phyloP scores from a whole-genome alignment of 805 yeast species.

The Wickerhamomyces chambardii region DNA sequence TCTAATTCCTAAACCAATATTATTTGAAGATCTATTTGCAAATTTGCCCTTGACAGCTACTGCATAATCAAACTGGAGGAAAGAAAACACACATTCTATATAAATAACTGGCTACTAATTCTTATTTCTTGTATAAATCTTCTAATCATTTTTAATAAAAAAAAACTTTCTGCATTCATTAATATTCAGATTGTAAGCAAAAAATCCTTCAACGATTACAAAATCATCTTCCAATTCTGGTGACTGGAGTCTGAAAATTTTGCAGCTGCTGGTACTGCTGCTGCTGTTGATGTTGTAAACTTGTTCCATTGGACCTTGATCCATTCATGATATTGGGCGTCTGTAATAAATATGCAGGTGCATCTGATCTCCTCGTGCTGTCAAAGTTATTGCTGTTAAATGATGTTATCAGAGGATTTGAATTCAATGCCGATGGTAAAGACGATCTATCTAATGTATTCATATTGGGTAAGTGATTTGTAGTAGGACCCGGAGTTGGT shows the following conservation, averaged over 20 bases:
- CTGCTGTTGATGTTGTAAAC: background rate
- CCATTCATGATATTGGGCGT: background rate
- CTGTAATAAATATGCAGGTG: background rate
- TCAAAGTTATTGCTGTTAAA: too few species aligned
- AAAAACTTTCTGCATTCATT: too few species aligned
- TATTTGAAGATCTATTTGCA: conserved; percentile 33
- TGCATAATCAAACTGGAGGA: background rate
- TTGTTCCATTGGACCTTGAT: background rate
- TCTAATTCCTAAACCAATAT: conserved; percentile 32
- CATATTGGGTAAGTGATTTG: too few species aligned
- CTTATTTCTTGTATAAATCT: too few species aligned
- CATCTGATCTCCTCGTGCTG: too few species aligned
- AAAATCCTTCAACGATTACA: background rate
- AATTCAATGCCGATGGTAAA: conserved; percentile 17
- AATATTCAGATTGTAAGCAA: too few species aligned
- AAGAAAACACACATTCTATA: too few species aligned
- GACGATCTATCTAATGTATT: conserved; percentile 14
- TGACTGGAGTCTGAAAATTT: conserved; percentile 1
- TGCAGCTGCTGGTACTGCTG: background rate
- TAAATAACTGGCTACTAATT: too few species aligned
- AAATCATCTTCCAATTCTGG: background rate
- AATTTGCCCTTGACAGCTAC: background rate
- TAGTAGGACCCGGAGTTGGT: too few species aligned
- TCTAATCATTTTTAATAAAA: too few species aligned
- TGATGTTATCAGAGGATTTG: too few species aligned